Evolutionary conservation across 2,329 filamentous ascomycete genomes (phyloP).

Genomic region (Coccinonectria pachysandricola): DNA sequence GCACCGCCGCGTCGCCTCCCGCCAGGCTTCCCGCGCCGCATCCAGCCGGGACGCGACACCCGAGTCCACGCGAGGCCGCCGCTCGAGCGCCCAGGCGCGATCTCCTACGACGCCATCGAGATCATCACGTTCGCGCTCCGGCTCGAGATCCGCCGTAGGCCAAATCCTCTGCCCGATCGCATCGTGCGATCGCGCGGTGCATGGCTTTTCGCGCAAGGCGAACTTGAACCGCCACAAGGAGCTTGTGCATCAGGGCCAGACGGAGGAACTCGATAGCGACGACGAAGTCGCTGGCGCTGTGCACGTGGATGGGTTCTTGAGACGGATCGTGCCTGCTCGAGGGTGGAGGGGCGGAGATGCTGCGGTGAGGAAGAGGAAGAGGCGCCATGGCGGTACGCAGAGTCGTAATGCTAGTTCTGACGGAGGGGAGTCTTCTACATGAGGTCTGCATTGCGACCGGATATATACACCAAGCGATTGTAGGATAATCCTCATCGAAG

Average conservation of each 20-base stretch:
- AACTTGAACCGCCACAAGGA: conserved; percentile 30
- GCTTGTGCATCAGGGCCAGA: conserved; percentile 28
- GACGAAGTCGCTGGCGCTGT: conserved; percentile 52
- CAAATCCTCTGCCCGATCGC: conserved; percentile 28
- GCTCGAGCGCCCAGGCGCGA: conserved; percentile 10
- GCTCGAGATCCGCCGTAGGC: conserved; percentile 22
- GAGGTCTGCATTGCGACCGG: no score
- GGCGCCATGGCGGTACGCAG: conserved; percentile 10
- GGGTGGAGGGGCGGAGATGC: conserved; percentile 37
- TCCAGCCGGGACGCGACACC: conserved; percentile 19
- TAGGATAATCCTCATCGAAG: no score
- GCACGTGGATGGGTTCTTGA: conserved; percentile 58
- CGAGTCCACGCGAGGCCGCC: conserved; percentile 12
- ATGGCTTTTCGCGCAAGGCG: conserved; percentile 25
- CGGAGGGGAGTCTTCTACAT: conserved; percentile 6
- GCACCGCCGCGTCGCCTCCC: conserved; percentile 22
- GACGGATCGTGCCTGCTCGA: conserved; percentile 37
- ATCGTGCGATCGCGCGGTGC: conserved; percentile 25
- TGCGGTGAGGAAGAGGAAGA: conserved; percentile 19
- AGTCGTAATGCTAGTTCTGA: conserved; percentile 8
- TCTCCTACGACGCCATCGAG: conserved; percentile 7
- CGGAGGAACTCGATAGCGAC: conserved; percentile 29
- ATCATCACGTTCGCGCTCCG: conserved; percentile 19
- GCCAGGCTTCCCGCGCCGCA: conserved; percentile 19
- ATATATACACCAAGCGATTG: no score